A percentile compares a stretch with the other conserved stretches of the same genome.
Evolutionary conservation across 345 rosid genomes (phyloP).

Genomic region (Syzygium grande): DNA sequence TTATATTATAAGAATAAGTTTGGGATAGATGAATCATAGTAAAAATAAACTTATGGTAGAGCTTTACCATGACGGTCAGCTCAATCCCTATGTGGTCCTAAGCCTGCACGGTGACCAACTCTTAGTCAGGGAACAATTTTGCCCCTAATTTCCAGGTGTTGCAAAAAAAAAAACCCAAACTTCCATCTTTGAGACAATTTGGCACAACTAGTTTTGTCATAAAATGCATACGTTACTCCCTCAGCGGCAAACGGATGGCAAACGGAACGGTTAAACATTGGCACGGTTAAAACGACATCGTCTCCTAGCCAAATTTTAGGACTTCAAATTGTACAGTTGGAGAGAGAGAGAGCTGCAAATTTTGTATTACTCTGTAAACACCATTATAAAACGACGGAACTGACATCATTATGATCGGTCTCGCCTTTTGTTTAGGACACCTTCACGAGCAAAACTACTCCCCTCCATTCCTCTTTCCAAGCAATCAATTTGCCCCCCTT

Average conservation of each 20-base stretch:
- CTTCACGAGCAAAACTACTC: background rate
- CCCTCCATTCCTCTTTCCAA: background rate
- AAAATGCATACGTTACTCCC: background rate
- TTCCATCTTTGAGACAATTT: background rate
- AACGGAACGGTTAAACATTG: no score
- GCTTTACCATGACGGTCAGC: no score
- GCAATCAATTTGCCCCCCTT: background rate
- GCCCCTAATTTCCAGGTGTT: background rate
- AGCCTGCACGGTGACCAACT: background rate
- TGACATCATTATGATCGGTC: background rate
- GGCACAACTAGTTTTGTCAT: background rate
- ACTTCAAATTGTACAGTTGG: background rate
- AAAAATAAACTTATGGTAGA: no score
- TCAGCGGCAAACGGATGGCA: no score
- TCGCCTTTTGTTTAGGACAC: background rate
- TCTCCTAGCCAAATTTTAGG: background rate
- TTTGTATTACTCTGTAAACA: background rate
- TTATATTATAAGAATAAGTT: no score
- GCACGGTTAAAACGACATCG: background rate
- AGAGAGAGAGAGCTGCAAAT: background rate
- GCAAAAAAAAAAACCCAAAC: background rate
- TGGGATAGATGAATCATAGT: accelerated
- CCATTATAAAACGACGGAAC: background rate
- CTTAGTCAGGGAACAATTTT: background rate
- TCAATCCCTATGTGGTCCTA: no score